phyloP scores from a whole-genome alignment of 805 yeast species.

The Yamadazyma philogaea region DNA sequence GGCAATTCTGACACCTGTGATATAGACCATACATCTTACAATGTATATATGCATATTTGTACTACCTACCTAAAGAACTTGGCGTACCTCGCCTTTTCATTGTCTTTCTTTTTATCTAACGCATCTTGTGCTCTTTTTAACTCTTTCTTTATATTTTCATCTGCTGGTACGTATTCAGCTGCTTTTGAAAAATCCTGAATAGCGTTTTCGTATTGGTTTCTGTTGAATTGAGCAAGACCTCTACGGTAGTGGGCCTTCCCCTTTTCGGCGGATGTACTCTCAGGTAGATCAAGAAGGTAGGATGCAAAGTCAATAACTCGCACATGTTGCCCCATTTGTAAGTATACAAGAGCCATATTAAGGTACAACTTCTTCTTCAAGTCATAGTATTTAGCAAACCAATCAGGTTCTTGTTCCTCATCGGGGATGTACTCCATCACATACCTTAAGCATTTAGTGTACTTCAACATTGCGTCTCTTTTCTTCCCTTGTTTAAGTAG shows the following conservation, averaged over 20 bases:
- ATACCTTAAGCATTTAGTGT: conserved; percentile 63
- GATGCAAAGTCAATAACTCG: conserved; percentile 53
- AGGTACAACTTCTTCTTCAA: conserved; percentile 52
- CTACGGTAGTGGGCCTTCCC: conserved; percentile 61
- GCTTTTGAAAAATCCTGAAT: conserved; percentile 46
- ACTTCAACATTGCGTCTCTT: conserved; percentile 57
- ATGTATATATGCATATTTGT: conserved; percentile 3
- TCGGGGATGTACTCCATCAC: conserved; percentile 74
- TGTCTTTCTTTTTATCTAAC: conserved; percentile 43
- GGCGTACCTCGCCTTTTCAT: conserved; percentile 54
- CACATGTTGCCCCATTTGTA: conserved; percentile 49
- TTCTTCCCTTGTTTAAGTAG: conserved; percentile 53
- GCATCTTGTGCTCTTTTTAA: conserved; percentile 38
- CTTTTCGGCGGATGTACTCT: conserved; percentile 34
- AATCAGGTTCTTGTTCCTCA: conserved; percentile 54
- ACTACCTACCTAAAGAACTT: conserved; percentile 50
- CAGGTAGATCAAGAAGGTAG: conserved; percentile 52
- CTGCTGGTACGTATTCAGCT: conserved; percentile 42
- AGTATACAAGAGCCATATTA: conserved; percentile 56
- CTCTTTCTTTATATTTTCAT: conserved; percentile 47
- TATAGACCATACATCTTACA: neutral
- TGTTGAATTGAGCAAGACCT: conserved; percentile 44
- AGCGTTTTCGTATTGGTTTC: conserved; percentile 51
- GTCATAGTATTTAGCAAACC: conserved; percentile 47
- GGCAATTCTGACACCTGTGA: neutral